Conservation (phyloP, 768 basidiomycete genomes). For the Tremella mesenterica region DNA sequence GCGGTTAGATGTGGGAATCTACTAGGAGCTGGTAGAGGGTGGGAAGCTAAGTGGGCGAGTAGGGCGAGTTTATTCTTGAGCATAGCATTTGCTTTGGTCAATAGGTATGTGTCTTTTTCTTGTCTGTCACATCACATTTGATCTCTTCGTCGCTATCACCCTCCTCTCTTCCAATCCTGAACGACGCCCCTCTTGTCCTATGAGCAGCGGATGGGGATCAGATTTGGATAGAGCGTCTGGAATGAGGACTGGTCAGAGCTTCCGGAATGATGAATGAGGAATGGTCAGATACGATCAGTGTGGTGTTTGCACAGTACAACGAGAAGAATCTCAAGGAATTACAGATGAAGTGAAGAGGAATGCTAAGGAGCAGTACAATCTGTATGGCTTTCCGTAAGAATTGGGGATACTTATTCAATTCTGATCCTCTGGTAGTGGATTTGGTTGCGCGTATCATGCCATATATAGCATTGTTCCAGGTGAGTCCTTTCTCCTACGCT, state of each 20-base stretch:
- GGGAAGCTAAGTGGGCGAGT: constrained; percentile 63
- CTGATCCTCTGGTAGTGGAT: constrained; percentile 53
- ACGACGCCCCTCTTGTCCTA: no score
- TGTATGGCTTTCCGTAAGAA: constrained; percentile 51
- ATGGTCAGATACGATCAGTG: no score
- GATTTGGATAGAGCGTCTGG: no score
- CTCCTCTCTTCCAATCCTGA: no score
- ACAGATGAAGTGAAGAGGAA: neutral
- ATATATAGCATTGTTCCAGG: constrained; percentile 53
- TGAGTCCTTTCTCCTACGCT: constrained; percentile 24
- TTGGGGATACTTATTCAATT: constrained; percentile 70
- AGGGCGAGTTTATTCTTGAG: constrained; percentile 60
- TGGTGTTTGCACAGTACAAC: no score
- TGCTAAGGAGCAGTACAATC: constrained; percentile 8
- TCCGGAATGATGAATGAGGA: no score
- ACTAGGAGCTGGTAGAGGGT: constrained; percentile 67
- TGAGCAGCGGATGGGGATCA: no score
- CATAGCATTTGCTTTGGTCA: constrained; percentile 56
- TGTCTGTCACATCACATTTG: constrained; percentile 43
- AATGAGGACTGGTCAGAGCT: no score
- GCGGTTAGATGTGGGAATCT: constrained; percentile 83
- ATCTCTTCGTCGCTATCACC: constrained; percentile 10
- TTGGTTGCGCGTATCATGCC: constrained; percentile 65
- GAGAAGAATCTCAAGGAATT: neutral
- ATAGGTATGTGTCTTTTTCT: constrained; percentile 47